phyloP scores from a whole-genome alignment of 208 protist genomes.

The Crithidia fasciculata region DNA sequence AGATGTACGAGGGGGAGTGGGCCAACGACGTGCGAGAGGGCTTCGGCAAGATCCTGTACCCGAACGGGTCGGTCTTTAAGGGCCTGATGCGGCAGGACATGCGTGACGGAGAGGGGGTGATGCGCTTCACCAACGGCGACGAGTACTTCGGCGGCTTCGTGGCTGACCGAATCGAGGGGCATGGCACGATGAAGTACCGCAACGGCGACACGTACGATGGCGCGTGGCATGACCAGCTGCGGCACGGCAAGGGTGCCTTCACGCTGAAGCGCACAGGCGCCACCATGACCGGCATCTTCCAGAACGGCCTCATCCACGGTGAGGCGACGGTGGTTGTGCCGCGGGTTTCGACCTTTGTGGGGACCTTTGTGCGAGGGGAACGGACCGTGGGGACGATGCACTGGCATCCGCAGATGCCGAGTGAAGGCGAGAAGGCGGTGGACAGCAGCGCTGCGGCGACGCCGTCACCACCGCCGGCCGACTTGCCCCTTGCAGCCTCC shows the following conservation, averaged over 20 bases:
- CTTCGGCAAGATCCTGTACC: constrained; percentile 66
- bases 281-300: constrained; percentile 78
- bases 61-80: constrained; percentile 75
- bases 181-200: constrained; percentile 77
- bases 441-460: too few species aligned
- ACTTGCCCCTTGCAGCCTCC: background rate
- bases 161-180: constrained; percentile 68
- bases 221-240: constrained; percentile 82
- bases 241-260: constrained; percentile 85
- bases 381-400: constrained; percentile 80
- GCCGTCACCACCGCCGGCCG: background rate
- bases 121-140: constrained; percentile 85
- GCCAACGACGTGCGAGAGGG: constrained; percentile 71
- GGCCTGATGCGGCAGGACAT: constrained; percentile 64
- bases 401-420: constrained; percentile 39
- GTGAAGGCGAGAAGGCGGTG: too few species aligned
- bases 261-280: constrained; percentile 76
- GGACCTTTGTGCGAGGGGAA: constrained; percentile 78
- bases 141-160: constrained; percentile 85
- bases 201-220: constrained; percentile 89
- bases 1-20: constrained; percentile 86
- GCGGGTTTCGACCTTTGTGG: constrained; percentile 75
- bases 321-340: constrained; percentile 72
- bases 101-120: constrained; percentile 80
- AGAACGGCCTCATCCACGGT: constrained; percentile 88